Percentiles rank a stretch among this genome's conserved stretches.
Evolutionary conservation across 257 asterid species (phyloP).

Genomic region (Solanum clarkiae): DNA sequence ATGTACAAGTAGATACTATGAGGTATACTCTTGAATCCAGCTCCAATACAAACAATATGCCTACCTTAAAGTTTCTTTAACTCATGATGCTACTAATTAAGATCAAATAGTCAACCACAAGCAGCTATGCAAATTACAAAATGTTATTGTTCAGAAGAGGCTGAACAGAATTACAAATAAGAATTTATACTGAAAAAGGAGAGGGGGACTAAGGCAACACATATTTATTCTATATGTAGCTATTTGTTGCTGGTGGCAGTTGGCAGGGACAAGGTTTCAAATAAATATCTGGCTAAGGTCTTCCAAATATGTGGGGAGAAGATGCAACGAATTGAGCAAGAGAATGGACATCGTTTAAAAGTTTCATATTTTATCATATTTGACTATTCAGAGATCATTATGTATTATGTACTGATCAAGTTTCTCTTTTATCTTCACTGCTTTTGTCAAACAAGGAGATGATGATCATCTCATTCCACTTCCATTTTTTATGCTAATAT

Average conservation of each 20-base stretch:
- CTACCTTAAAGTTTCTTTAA: neutral
- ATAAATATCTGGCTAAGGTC: neutral
- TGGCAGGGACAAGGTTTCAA: neutral
- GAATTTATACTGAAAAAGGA: neutral
- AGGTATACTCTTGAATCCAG: neutral
- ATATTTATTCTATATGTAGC: neutral
- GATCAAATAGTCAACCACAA: neutral
- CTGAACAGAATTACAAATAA: neutral
- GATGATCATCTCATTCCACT: neutral
- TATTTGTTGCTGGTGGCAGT: neutral
- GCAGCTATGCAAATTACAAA: neutral
- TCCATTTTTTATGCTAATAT: neutral
- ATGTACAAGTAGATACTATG: neutral
- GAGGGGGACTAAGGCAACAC: neutral
- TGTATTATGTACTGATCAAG: neutral
- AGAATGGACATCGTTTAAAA: neutral
- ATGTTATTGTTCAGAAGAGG: neutral
- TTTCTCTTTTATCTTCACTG: neutral
- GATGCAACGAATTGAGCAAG: neutral
- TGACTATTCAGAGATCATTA: neutral
- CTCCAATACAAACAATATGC: neutral
- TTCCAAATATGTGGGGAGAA: neutral
- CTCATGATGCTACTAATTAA: neutral
- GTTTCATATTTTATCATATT: neutral
- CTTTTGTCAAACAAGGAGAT: neutral